Percentiles rank a stretch among this genome's conserved stretches.
These are phyloP conservation scores for Rhynchospora pubera DNA, from an alignment of 176 grass and related monocot genomes.

Conservation along the genomic window DNA sequence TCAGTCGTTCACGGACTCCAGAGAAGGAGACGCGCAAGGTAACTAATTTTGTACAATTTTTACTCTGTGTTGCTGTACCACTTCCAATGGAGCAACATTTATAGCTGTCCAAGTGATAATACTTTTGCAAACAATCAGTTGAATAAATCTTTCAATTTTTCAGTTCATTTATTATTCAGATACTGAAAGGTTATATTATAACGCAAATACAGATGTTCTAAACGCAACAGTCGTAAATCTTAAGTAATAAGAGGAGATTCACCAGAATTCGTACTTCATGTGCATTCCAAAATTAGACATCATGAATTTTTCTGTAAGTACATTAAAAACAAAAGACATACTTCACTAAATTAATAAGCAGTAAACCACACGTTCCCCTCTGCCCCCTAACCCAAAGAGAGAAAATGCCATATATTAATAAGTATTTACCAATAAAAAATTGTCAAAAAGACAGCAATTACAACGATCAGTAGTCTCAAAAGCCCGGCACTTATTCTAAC, in stretches of 20 bases:
- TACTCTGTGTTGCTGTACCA: background rate
- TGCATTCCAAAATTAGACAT: background rate
- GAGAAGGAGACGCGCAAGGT: background rate
- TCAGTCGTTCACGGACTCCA: background rate
- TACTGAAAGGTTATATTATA: background rate
- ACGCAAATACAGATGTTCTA: background rate
- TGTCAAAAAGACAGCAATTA: background rate
- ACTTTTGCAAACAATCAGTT: background rate
- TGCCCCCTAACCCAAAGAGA: background rate
- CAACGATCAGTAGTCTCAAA: constrained; percentile 13
- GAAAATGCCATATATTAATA: background rate
- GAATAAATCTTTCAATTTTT: background rate
- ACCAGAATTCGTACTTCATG: background rate
- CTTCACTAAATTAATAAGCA: background rate
- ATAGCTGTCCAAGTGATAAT: background rate
- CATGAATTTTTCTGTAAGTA: background rate
- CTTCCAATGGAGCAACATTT: background rate
- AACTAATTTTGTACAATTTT: constrained; percentile 22
- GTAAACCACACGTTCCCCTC: background rate
- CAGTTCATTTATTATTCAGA: background rate
- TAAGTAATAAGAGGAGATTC: background rate
- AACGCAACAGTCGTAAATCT: background rate
- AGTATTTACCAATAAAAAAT: constrained; percentile 14
- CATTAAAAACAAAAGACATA: background rate
- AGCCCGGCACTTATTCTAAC: background rate